Evolutionary conservation across 2,329 filamentous ascomycete genomes (phyloP).

Genomic region (Cercospora canescens): DNA sequence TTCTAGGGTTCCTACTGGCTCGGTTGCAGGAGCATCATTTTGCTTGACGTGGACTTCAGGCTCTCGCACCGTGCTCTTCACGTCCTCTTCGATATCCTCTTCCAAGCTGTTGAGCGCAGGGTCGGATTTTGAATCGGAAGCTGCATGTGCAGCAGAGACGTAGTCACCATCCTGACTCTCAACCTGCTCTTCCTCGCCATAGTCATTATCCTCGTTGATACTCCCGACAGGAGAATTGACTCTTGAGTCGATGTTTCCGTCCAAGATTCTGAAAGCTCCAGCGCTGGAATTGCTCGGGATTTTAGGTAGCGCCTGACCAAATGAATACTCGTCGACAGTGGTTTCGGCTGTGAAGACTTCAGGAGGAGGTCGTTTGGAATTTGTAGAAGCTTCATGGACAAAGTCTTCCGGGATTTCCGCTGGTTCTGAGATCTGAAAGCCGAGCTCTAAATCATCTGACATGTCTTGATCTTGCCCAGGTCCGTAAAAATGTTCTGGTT

Average conservation of each 20-base stretch:
- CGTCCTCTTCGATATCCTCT: not conserved
- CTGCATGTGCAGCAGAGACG: not conserved
- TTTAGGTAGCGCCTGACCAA: not conserved
- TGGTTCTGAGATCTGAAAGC: not conserved
- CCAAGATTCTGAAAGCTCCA: not conserved
- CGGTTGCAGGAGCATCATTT: not conserved
- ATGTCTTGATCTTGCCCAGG: not conserved
- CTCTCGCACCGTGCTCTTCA: too few relatives aligned
- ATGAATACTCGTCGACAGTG: not conserved
- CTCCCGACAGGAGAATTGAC: slow-evolving; percentile 7
- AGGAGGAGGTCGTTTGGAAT: not conserved
- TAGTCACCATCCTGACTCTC: not conserved
- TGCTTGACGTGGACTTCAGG: too few relatives aligned
- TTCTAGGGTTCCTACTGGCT: not conserved
- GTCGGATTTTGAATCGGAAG: not conserved
- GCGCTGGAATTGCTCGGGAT: slow-evolving; percentile 2
- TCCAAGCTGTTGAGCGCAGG: not conserved
- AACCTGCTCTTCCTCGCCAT: not conserved
- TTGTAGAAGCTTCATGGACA: not conserved
- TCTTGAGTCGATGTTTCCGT: slow-evolving; percentile 13
- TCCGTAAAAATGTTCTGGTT: not conserved
- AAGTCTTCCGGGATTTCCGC: not conserved
- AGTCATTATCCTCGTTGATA: not conserved
- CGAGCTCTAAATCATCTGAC: not conserved
- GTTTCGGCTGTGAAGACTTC: slow-evolving; percentile 6